Evolutionary conservation across 148 eudicot genomes (phyloP), one percentile per base, ranked within the genome.

Genomic region (Rhododendron griersonianum): DNA sequence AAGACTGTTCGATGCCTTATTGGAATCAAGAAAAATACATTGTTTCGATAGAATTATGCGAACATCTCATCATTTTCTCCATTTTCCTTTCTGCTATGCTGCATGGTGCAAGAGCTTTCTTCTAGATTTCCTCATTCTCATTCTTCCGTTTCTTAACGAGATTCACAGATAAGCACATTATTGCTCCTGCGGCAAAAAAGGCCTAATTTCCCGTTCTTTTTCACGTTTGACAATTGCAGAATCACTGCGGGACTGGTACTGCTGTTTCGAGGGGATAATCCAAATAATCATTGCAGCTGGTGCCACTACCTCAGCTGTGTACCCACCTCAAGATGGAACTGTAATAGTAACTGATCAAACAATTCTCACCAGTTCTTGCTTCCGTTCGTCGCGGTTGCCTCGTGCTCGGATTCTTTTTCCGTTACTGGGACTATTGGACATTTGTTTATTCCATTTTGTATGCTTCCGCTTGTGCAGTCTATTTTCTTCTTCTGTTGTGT

Each of bases 231-330:
- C 16, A 6, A 78, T 45, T 67, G 4, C 94, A 96, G 98, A 71
- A 91, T 92, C 48, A 87, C 85, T 7, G 86, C 90, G 10, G 96
- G 88, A 75, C 59, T 93, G 88, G 88, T 92, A 30, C 91, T 92
- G 94, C 94, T 96, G 1, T 92, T 93, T 61, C 86, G 77, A 86
- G 98, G 96, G 61, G 90, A 89, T 87, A 90, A 92, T 35, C 96
- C 91, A 77, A 88, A 93, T 44, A 88, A 91, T 1, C 93, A 87
- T 47, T 96, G 98, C 87, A 88, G 87, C 80, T 94, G 98, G 98
- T 94, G 98, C 87, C 95, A 86, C 82, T 94, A 94, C 87, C 88
- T 96, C 77, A 92, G 86, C 84, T 96, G 98, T 79, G 93, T 94
- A 88, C 98, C 96, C 16, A 91, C 98, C 11, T 91, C 95, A 39